Evolutionary conservation across 495 filamentous ascomycete genomes (phyloP).

Genomic region (Friedmanniomyces endolithicus): DNA sequence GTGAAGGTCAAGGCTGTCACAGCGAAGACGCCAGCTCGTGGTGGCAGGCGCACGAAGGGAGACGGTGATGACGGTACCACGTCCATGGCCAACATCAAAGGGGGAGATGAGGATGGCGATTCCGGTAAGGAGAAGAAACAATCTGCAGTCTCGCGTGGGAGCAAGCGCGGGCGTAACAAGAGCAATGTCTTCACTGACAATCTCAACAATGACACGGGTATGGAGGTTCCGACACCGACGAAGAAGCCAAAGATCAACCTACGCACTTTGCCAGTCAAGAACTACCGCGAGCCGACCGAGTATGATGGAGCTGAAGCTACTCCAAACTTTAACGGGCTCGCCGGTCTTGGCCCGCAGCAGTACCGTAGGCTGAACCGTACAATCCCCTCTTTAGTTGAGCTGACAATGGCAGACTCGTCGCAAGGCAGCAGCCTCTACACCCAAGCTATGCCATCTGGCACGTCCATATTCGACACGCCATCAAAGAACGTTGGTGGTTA

Average conservation of each 20-base stretch:
- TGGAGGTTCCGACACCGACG: constrained; percentile 1
- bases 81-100: not conserved
- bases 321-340: not conserved
- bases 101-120: not conserved
- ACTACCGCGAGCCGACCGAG: constrained; percentile 4
- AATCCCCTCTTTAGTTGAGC: not conserved
- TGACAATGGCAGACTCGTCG: not conserved
- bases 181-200: not conserved
- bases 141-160: not conserved
- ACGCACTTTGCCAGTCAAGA: not conserved
- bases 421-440: not conserved
- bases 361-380: not conserved
- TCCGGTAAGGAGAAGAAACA: not conserved
- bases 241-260: constrained; percentile 9
- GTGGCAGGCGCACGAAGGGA: not conserved
- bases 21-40: not conserved
- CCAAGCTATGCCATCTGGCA: not conserved
- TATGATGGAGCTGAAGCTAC: not conserved
- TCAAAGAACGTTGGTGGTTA: too few species aligned
- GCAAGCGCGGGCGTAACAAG: constrained; percentile 12
- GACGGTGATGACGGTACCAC: not conserved
- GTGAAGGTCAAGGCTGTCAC: not conserved
- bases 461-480: too few species aligned
- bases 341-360: not conserved
- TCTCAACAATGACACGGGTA: not conserved